Evolutionary conservation across 192 early-diverging fungal genomes (phyloP), one percentile per base, ranked within the genome.

Genomic region (Gaertneriomyces semiglobifer): DNA sequence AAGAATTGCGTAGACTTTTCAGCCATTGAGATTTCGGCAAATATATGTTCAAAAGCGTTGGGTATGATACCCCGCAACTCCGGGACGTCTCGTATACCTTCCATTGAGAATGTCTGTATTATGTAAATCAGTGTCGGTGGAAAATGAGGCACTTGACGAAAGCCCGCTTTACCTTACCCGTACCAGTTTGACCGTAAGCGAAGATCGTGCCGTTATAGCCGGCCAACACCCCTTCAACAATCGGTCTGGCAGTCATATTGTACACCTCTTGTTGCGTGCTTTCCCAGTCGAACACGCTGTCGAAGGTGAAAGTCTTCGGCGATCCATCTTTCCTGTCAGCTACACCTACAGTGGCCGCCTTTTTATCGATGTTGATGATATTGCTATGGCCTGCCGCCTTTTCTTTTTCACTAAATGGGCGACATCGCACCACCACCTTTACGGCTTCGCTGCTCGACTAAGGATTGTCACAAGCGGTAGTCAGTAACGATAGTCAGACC

Each of bases 71-170:
- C 86, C 18, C 84, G 76, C 12, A 86, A 70, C 53, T 87, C 80
- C 11, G 81, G 81, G 53, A 86, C 81, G 60, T 89, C 85, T 56
- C 88, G 83, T 20, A 84, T 80, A 6, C 87, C 82, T 59, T 88
- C 89, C 75, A 90, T 86, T 38, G 86, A 88, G 66, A 91, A 88
- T n/a, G 91, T 89, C 66, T 83, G 38, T 12, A 54, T 46, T 19
- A 25, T 40, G 51, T 8, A n/a, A 11, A 6, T 66, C 12, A 20
- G 14, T 4, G 11, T 11, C 11, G 16, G 20, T 60, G 65, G 12
- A 57, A 67, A 11, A 53, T 43, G 19, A 33, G 25, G 25, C 25
- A 33, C 25, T 33, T 33, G 50, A 65, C 66, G 41, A n/a, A 33
- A 41, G 57, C 11, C 45, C 41, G 12, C 60, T 47, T 53, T 70